A percentile compares a stretch with the other conserved stretches of the same genome.
Evolutionary conservation across 169 alveolate species (phyloP).

Genomic region (Plasmodium knowlesi): DNA sequence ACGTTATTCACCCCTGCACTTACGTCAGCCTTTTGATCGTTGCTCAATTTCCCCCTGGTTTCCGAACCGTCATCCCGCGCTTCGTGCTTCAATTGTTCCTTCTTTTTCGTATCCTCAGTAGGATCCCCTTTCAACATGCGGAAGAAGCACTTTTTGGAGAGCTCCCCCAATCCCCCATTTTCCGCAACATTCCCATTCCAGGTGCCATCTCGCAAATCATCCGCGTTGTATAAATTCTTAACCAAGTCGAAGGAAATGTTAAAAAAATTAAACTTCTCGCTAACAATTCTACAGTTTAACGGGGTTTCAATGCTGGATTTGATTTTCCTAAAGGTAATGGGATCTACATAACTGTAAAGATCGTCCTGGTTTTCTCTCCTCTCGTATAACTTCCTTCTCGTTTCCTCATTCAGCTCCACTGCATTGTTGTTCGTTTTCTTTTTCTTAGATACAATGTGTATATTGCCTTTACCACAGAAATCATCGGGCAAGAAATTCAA

Average conservation of each 20-base stretch:
- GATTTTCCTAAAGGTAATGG: conserved; percentile 42
- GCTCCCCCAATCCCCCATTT: not conserved
- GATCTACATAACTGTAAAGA: conserved; percentile 27
- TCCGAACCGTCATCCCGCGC: not conserved
- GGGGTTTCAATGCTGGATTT: conserved; percentile 72
- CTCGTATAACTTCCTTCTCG: not conserved
- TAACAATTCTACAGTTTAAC: conserved; percentile 56
- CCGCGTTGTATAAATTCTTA: conserved; percentile 25
- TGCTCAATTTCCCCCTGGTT: not conserved
- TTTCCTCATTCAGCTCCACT: not conserved
- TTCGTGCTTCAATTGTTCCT: not conserved
- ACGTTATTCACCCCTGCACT: not conserved
- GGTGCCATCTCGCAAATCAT: not conserved
- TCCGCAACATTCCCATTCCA: not conserved
- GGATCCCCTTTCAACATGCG: not conserved
- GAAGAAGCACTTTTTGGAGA: not conserved
- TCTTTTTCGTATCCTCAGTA: not conserved
- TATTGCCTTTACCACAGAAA: not conserved
- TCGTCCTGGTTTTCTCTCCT: not conserved
- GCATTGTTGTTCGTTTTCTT: conserved; percentile 6
- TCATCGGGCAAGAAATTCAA: conserved; percentile 1
- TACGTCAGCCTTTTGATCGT: not conserved
- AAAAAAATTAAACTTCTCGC: conserved; percentile 35
- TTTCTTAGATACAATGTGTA: conserved; percentile 11
- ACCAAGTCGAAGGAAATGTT: conserved; percentile 68